Base-by-base conservation (phyloP, 1,284 basidiomycete species). In the Fomitopsis palustris region DNA sequence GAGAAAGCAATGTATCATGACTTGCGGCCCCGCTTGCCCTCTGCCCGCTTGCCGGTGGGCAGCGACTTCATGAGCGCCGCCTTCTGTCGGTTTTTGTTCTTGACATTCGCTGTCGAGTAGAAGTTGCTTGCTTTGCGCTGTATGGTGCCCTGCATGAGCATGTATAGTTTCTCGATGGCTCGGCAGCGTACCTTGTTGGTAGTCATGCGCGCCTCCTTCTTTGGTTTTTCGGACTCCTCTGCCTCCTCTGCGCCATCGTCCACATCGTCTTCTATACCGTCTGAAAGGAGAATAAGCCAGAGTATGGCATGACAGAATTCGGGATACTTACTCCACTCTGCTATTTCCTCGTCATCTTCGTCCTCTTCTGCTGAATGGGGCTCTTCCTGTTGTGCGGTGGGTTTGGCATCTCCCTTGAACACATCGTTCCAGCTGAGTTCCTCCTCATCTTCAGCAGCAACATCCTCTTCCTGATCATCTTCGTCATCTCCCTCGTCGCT, bases 71-170 rank as follows among this genome's bases (percentile, higher is more conserved):
- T 74, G 53, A 87, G 65, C 19, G 81, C 78, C 17, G 82, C 79
- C 67, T 87, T 88, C 54, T 75, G 74, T 39, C 89, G 83, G 63
- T 84, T 95, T 72, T 90, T 92, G 77, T 95, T 95, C 79, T 96
- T 95, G 69, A 95, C 93, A 68, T 95, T 95, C 2, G 90, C 84
- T 52, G 72, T 81, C 7, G 89, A 87, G 78, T 94, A 98, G 80
- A 95, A 99, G 78, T 98, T 98, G 60, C 84, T 83, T 17, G 93
- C 86, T 76, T 94, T 96, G 78, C 87, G 89, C 90, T 92, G 67
- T 27, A 14, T n/a, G 16, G 7, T n/a, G n/a, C n/a, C 33, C 9
- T 35, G 62, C 61, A 54, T 42, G 2, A 43, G 47, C n/a, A 33
- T 8, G 7, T 47, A 23, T 14, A 38, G n/a, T 5, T 19, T n/a